phyloP scores from a whole-genome alignment of 2,329 filamentous ascomycete species.

The Didymella pinodella region DNA sequence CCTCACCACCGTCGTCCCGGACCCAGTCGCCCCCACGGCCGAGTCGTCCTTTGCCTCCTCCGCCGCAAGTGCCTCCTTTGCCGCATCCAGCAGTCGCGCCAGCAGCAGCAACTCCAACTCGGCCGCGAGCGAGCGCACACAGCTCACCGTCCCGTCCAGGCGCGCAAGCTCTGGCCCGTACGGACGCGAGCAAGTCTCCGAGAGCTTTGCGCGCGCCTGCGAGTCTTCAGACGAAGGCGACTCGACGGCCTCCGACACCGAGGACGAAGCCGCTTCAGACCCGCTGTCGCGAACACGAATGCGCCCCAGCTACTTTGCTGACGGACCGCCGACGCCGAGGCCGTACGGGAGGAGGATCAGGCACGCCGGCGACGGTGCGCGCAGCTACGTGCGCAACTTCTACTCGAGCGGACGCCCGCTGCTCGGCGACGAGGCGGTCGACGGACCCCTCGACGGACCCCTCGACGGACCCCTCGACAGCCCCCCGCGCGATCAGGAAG shows the following conservation, averaged over 20 bases:
- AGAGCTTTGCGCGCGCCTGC: constrained; percentile 60
- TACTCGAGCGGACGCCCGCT: constrained; percentile 24
- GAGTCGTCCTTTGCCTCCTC: constrained; percentile 83
- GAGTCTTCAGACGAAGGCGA: constrained; percentile 56
- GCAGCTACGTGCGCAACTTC: constrained; percentile 40
- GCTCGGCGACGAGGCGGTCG: neutral
- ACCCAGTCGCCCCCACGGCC: constrained; percentile 79
- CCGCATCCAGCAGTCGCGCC: constrained; percentile 53
- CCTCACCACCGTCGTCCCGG: constrained; percentile 79
- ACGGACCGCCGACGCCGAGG: constrained; percentile 40
- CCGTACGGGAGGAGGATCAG: constrained; percentile 41
- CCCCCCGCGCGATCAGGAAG: constrained; percentile 1
- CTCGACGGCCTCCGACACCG: constrained; percentile 60
- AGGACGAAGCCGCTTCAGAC: constrained; percentile 56
- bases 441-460: constrained; percentile 19
- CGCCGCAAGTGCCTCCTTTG: constrained; percentile 61
- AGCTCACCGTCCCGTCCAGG: constrained; percentile 49
- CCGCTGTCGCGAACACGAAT: constrained; percentile 28
- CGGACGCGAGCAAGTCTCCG: constrained; percentile 34
- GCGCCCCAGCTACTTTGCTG: constrained; percentile 32
- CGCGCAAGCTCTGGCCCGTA: constrained; percentile 44
- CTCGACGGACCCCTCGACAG: constrained; percentile 27
- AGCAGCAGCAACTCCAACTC: constrained; percentile 59
- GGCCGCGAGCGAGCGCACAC: constrained; percentile 47
- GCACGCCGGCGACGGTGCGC: constrained; percentile 39